Base-by-base conservation (phyloP, 139 green algal genomes). In the Diplosphaera chodatii region DNA sequence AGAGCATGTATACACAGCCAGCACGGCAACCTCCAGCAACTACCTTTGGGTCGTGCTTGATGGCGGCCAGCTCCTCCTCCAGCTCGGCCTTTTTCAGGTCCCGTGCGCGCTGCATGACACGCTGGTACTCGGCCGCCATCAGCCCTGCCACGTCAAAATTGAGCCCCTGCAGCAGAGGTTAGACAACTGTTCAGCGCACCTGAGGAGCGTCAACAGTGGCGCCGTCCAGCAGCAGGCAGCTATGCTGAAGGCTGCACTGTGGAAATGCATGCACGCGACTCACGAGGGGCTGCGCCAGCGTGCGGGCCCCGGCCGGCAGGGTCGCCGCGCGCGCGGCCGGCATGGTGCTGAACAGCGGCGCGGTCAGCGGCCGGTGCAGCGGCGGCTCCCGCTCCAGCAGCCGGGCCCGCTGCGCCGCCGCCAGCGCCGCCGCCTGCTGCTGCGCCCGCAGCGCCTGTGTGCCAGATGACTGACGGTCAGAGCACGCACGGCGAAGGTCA, bases 141-240 rank as follows among this genome's bases (percentile, higher is more conserved):
- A 72, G 32, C 32, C 29, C 22, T 5, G 55, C 67, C 16, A 72
- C 10, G 20, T 72, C 67, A 41, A 41, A 40, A 15, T 72, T 55
- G 25, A 65, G 25, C 59, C 13, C 4, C 48, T 59, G 48, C 48
- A 59, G n/a, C n/a, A n/a, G n/a, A n/a, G n/a, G n/a, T n/a, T n/a
- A n/a, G n/a, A n/a, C n/a, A n/a, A n/a, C n/a, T n/a, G n/a, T n/a
- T n/a, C n/a, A n/a, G n/a, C n/a, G n/a, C n/a, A n/a, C n/a, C n/a
- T n/a, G n/a, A n/a, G n/a, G n/a, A n/a, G n/a, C n/a, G n/a, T n/a
- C n/a, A n/a, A n/a, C n/a, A n/a, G n/a, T n/a, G n/a, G n/a, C n/a
- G n/a, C n/a, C n/a, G n/a, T n/a, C n/a, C n/a, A n/a, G n/a, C n/a
- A n/a, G n/a, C n/a, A n/a, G n/a, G n/a, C n/a, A n/a, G n/a, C n/a